Conservation (phyloP, 176 grass and related monocot genomes). For the sorghum (Sorghum bicolor) region DNA sequence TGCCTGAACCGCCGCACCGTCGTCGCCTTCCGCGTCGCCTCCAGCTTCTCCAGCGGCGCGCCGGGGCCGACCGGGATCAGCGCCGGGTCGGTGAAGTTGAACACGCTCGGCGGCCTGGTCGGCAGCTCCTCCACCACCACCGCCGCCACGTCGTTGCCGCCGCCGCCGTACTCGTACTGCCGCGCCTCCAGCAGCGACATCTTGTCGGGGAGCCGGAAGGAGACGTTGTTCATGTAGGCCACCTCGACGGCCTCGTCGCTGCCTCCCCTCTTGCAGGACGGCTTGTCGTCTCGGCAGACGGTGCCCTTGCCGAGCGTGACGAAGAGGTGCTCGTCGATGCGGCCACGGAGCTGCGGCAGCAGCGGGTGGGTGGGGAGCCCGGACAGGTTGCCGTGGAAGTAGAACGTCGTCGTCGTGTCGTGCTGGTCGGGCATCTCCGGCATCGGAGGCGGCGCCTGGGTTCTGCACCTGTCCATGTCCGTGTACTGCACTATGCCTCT, state of each 20-base stretch:
- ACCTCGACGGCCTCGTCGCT: background rate
- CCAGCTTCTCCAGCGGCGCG: background rate
- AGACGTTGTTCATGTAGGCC: constrained; percentile 20
- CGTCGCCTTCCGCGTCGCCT: constrained; percentile 13
- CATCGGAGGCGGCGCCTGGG: background rate
- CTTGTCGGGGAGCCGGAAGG: background rate
- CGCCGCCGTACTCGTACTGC: background rate
- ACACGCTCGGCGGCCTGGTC: background rate
- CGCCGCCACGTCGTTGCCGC: background rate
- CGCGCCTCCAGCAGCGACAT: background rate
- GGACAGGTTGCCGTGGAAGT: constrained; percentile 25
- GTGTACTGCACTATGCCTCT: background rate
- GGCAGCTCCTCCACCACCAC: background rate
- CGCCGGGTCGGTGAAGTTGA: background rate
- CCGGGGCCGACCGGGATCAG: background rate
- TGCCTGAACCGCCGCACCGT: constrained; percentile 21
- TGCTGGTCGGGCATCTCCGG: constrained; percentile 20
- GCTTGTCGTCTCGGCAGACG: background rate
- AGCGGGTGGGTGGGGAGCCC: background rate
- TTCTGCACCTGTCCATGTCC: background rate
- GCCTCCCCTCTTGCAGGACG: background rate
- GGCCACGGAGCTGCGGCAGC: background rate
- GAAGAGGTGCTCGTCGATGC: constrained; percentile 6
- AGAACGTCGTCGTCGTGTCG: background rate
- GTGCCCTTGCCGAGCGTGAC: background rate